These are phyloP conservation scores for Proliferodiscus dingleyae DNA, from an alignment of 2,329 filamentous ascomycete species.

Conservation along the genomic window DNA sequence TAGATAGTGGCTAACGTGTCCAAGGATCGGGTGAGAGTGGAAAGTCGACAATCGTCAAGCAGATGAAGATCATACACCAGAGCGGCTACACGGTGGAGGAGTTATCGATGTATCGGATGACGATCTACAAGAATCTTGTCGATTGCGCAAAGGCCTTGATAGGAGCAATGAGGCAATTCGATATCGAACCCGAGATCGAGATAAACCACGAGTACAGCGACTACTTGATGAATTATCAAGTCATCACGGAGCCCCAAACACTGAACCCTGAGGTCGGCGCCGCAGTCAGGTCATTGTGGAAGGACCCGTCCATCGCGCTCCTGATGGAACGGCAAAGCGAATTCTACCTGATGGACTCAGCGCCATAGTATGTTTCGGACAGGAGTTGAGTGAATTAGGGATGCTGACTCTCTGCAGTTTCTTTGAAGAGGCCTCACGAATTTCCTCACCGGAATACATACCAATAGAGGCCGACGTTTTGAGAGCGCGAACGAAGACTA, in stretches of 20 bases:
- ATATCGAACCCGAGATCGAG: slow-evolving; percentile 69
- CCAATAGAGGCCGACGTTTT: slow-evolving; percentile 94
- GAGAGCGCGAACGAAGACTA: slow-evolving; percentile 94
- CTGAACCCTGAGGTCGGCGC: slow-evolving; percentile 77
- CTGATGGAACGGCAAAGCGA: slow-evolving; percentile 93
- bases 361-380: slow-evolving; percentile 71
- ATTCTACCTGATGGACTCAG: slow-evolving; percentile 99
- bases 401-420: slow-evolving; percentile 56
- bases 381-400: not conserved
- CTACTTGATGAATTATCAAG: slow-evolving; percentile 79
- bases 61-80: slow-evolving; percentile 99
- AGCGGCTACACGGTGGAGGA: slow-evolving; percentile 96
- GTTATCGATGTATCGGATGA: slow-evolving; percentile 87
- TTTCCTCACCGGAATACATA: slow-evolving; percentile 79
- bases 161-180: slow-evolving; percentile 85
- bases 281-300: slow-evolving; percentile 84
- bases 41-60: slow-evolving; percentile 98
- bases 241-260: slow-evolving; percentile 85
- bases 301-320: slow-evolving; percentile 74
- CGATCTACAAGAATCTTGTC: slow-evolving; percentile 96
- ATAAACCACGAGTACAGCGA: slow-evolving; percentile 70
- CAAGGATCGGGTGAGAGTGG: slow-evolving; percentile 95
- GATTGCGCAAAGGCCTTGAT: slow-evolving; percentile 95
- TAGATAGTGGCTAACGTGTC: slow-evolving; percentile 18
- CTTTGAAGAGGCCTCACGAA: slow-evolving; percentile 86